Evolutionary conservation across 768 basidiomycete species (phyloP).

Genomic region (Gelatoporia subvermispora): DNA sequence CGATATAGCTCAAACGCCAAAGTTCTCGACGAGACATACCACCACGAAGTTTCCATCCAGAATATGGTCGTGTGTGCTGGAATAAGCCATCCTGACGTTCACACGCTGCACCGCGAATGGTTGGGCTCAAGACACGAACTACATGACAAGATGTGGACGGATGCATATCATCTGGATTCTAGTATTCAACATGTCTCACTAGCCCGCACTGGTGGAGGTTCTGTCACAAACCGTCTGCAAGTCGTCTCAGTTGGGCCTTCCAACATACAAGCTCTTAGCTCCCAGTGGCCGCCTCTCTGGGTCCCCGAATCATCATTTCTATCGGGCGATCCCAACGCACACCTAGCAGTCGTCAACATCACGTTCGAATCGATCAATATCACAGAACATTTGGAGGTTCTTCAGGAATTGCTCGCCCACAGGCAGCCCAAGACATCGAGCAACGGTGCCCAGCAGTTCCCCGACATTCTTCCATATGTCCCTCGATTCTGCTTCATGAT

Average conservation of each 20-base stretch:
- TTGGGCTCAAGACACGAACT: conserved; percentile 38
- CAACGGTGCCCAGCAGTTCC: conserved; percentile 20
- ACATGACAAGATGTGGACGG: conserved; percentile 37
- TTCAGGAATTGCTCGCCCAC: conserved; percentile 37
- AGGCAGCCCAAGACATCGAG: conserved; percentile 13
- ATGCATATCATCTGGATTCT: conserved; percentile 44
- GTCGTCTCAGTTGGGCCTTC: conserved; percentile 40
- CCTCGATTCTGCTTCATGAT: conserved; percentile 48
- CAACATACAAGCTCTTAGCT: conserved; percentile 37
- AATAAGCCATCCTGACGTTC: conserved; percentile 42
- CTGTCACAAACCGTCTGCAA: conserved; percentile 23
- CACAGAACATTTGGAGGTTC: conserved; percentile 48
- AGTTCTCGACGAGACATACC: conserved; percentile 10
- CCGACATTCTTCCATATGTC: conserved; percentile 29
- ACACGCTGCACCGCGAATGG: conserved; percentile 45
- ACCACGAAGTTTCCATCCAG: conserved; percentile 41
- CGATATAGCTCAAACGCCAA: no score
- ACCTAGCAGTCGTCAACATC: conserved; percentile 42
- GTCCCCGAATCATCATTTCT: conserved; percentile 45
- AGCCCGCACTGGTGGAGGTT: conserved; percentile 32
- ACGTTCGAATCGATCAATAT: conserved; percentile 38
- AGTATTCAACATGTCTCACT: conserved; percentile 39
- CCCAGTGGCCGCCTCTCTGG: conserved; percentile 63
- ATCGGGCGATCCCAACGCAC: conserved; percentile 52
- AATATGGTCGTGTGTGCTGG: conserved; percentile 36